A percentile compares a stretch with the other conserved stretches of the same genome.
phyloP scores from a whole-genome alignment of 805 yeast genomes.

The Candida xiaguanensis region DNA sequence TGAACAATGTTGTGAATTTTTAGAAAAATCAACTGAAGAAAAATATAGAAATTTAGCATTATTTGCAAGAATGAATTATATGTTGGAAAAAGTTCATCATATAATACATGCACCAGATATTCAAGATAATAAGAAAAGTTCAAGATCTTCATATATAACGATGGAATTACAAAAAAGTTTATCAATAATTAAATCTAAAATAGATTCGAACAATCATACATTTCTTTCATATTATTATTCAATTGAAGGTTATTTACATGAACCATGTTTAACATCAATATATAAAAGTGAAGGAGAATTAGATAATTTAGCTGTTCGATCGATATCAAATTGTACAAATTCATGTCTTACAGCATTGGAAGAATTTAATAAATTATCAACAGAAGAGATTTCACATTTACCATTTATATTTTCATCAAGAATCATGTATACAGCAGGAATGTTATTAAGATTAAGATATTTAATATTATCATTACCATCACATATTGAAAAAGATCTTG shows the following conservation, averaged over 20 bases:
- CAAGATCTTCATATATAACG: conserved; percentile 35
- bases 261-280: conserved; percentile 41
- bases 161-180: conserved; percentile 50
- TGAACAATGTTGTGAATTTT: conserved; percentile 52
- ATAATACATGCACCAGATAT: conserved; percentile 39
- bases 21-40: conserved; percentile 35
- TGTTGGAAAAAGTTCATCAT: conserved; percentile 59
- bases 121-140: conserved; percentile 17
- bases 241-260: conserved; percentile 64
- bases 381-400: conserved; percentile 47
- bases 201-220: conserved; percentile 37
- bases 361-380: conserved; percentile 43
- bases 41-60: conserved; percentile 46
- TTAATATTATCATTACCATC: conserved; percentile 52
- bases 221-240: conserved; percentile 53
- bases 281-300: conserved; percentile 13
- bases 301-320: conserved; percentile 29
- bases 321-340: conserved; percentile 49
- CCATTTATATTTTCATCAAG: conserved; percentile 59
- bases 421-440: conserved; percentile 62
- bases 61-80: conserved; percentile 55
- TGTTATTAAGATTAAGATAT: conserved; percentile 55
- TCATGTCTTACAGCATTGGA: conserved; percentile 51
- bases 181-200: conserved; percentile 32
- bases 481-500: conserved; percentile 38